These are phyloP conservation scores for Epichloe sibirici DNA, from an alignment of 2,329 filamentous ascomycete species.

Conservation along the genomic window DNA sequence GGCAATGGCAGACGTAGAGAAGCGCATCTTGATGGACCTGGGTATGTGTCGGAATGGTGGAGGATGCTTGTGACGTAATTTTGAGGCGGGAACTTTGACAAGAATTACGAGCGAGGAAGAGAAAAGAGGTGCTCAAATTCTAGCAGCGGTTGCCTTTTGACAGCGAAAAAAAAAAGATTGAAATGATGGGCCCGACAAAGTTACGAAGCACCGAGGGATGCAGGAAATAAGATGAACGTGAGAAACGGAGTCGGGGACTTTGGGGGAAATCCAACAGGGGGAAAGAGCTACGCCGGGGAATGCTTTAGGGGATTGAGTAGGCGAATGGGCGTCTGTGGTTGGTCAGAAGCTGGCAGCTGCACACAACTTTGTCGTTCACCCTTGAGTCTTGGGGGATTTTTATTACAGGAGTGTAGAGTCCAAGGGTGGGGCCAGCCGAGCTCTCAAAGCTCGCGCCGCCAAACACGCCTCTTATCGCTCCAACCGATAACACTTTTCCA, in stretches of 20 bases:
- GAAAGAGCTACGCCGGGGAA: neutral
- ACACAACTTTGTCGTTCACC: no score
- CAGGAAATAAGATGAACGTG: neutral
- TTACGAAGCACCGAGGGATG: neutral
- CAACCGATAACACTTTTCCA: neutral
- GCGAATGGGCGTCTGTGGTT: neutral
- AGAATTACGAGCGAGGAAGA: neutral
- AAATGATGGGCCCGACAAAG: no score
- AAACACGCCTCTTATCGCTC: neutral
- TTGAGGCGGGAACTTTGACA: neutral
- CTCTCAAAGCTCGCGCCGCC: neutral
- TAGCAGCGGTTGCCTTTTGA: neutral
- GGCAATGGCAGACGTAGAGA: conserved; percentile 37
- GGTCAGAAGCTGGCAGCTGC: neutral
- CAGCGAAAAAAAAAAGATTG: neutral
- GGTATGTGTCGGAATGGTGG: neutral
- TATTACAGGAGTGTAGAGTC: neutral
- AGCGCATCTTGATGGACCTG: conserved; percentile 37
- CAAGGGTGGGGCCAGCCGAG: neutral
- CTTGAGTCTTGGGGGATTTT: no score
- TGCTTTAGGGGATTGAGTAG: neutral
- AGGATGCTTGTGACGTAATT: neutral
- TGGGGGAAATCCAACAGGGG: neutral
- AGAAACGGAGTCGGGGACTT: neutral
- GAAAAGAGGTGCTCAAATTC: neutral